Percentiles rank a stretch among this genome's conserved stretches.
These are phyloP conservation scores for Abortiporus biennis DNA, from an alignment of 1,284 basidiomycete genomes.

Conservation along the genomic window DNA sequence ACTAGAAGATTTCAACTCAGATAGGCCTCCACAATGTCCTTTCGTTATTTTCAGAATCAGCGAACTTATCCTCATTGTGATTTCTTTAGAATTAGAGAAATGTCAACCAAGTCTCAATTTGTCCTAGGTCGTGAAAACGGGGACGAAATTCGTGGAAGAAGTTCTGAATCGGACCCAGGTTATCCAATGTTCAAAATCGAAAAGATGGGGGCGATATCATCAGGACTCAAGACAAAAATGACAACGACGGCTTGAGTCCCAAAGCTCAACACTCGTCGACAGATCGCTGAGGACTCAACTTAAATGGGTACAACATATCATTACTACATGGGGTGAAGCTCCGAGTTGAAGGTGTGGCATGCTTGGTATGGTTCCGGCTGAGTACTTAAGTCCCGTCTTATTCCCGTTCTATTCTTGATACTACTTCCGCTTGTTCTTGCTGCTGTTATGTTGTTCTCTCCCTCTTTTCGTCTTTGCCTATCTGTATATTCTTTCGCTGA, in stretches of 20 bases:
- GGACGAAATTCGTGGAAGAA: conserved; percentile 76
- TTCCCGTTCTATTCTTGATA: too few relatives aligned
- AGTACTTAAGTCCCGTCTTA: too few relatives aligned
- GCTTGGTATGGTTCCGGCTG: too few relatives aligned
- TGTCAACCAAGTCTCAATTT: conserved; percentile 35
- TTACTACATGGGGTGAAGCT: conserved; percentile 30
- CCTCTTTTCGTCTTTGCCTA: too few relatives aligned
- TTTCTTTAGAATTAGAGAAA: background rate
- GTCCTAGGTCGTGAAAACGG: conserved; percentile 66
- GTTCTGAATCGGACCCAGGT: conserved; percentile 81
- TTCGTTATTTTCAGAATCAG: background rate
- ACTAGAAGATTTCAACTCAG: conserved; percentile 85
- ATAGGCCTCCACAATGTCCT: conserved; percentile 22
- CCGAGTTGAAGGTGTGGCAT: too few relatives aligned
- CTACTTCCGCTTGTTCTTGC: too few relatives aligned
- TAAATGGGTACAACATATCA: conserved; percentile 70
- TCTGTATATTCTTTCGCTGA: too few relatives aligned
- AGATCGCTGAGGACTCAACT: conserved; percentile 69
- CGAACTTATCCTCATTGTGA: conserved; percentile 4
- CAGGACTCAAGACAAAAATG: conserved; percentile 41
- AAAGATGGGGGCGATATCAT: conserved; percentile 47
- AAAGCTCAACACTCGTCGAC: conserved; percentile 62
- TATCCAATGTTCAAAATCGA: conserved; percentile 28
- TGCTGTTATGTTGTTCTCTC: too few relatives aligned
- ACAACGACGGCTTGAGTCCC: too few relatives aligned